These are phyloP conservation scores for Hyphopichia wangnamkhiaoensis DNA, from an alignment of 1,139 yeast species.

Conservation along the genomic window DNA sequence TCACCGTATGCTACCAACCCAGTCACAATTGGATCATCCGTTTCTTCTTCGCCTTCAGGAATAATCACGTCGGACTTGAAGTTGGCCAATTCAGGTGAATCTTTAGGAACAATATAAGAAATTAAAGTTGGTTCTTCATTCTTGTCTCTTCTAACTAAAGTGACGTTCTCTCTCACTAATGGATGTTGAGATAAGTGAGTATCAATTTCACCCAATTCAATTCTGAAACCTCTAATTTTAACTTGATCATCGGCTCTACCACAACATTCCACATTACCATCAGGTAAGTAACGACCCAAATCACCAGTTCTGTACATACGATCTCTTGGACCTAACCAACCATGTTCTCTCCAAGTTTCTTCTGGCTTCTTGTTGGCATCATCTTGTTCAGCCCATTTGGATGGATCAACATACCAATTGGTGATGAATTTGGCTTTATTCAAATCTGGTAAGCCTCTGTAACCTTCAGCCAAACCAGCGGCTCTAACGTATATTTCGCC, in stretches of 20 bases:
- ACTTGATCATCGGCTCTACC: slow-evolving; percentile 99
- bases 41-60: slow-evolving; percentile 34
- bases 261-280: slow-evolving; percentile 96
- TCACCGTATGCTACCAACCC: slow-evolving; percentile 78
- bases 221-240: slow-evolving; percentile 96
- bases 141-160: slow-evolving; percentile 89
- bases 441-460: slow-evolving; percentile 85
- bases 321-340: slow-evolving; percentile 94
- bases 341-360: slow-evolving; percentile 73
- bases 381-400: slow-evolving; percentile 62
- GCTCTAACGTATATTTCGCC: slow-evolving; percentile 99
- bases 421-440: slow-evolving; percentile 84
- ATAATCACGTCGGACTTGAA: slow-evolving; percentile 44
- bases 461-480: slow-evolving; percentile 96
- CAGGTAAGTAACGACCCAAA: slow-evolving; percentile 93
- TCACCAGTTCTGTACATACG: slow-evolving; percentile 97
- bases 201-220: slow-evolving; percentile 96
- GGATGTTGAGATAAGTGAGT: slow-evolving; percentile 95
- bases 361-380: slow-evolving; percentile 31
- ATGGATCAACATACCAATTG: slow-evolving; percentile 80
- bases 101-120: slow-evolving; percentile 89
- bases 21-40: slow-evolving; percentile 67
- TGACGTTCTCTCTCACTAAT: slow-evolving; percentile 85
- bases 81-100: slow-evolving; percentile 53
- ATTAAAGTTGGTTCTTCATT: slow-evolving; percentile 90